These are phyloP conservation scores for Sextonia rubra DNA, from an alignment of 164 flowering plant genomes.

Conservation along the genomic window DNA sequence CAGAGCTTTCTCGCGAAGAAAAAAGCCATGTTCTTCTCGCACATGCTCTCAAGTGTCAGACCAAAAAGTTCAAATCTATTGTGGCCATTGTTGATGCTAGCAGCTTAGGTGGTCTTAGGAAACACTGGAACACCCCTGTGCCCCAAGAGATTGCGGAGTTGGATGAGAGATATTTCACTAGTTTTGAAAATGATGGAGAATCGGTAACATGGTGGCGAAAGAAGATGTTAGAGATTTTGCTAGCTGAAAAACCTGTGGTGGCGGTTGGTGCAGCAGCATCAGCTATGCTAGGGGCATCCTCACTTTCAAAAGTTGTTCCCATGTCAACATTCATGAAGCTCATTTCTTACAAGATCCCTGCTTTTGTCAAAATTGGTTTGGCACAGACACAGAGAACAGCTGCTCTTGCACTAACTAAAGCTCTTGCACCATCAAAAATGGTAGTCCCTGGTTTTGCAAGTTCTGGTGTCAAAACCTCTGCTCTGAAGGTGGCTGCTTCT, in stretches of 20 bases:
- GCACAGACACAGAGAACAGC: conserved; percentile 59
- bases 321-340: conserved; percentile 60
- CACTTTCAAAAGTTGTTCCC: conserved; percentile 67
- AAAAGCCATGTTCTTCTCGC: conserved; percentile 70
- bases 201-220: conserved; percentile 4
- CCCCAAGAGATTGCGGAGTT: conserved; percentile 58
- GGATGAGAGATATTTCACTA: conserved; percentile 41
- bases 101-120: conserved; percentile 68
- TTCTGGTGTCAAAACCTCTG: conserved; percentile 51
- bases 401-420: conserved; percentile 45
- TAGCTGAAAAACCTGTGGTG: conserved; percentile 62
- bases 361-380: conserved; percentile 55
- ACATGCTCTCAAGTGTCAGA: conserved; percentile 58
- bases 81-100: conserved; percentile 87
- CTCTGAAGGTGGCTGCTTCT: conserved; percentile 61
- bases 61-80: conserved; percentile 54
- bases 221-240: conserved; percentile 24
- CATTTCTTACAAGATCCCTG: conserved; percentile 54
- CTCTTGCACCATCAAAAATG: conserved; percentile 53
- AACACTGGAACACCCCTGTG: conserved; percentile 71
- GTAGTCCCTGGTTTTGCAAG: conserved; percentile 49
- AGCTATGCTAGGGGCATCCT: conserved; percentile 71
- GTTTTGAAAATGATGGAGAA: conserved; percentile 33
- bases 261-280: conserved; percentile 97
- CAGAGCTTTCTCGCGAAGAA: conserved; percentile 58